These are phyloP conservation scores for Auriscalpium orientale DNA, from an alignment of 768 basidiomycete species.

Conservation along the genomic window DNA sequence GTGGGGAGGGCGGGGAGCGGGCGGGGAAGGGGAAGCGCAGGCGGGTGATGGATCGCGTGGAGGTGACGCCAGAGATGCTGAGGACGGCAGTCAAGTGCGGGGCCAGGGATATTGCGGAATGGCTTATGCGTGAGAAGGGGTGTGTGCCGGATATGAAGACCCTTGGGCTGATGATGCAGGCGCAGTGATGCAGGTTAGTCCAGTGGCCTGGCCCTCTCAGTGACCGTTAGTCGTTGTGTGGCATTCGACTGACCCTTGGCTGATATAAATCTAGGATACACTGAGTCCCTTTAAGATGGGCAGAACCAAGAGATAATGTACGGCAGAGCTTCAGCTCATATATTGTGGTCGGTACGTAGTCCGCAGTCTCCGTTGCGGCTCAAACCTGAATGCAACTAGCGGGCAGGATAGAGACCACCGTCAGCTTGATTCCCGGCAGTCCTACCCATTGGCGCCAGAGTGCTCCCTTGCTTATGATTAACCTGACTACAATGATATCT, in stretches of 20 bases:
- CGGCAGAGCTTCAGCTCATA: too few species aligned
- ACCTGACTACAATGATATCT: too few species aligned
- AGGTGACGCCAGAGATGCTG: constrained; percentile 50
- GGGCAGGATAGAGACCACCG: background rate
- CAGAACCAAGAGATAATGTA: too few species aligned
- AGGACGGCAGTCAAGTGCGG: constrained; percentile 54
- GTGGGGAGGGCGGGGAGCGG: background rate
- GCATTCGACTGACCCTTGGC: too few species aligned
- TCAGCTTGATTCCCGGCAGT: background rate
- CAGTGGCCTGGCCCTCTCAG: too few species aligned
- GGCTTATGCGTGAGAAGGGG: constrained; percentile 62
- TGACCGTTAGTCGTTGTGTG: too few species aligned
- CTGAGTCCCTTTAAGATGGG: too few species aligned
- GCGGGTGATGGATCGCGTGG: constrained; percentile 52
- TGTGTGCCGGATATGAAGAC: constrained; percentile 71
- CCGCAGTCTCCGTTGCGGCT: too few species aligned
- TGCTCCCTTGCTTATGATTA: too few species aligned
- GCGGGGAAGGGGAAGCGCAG: constrained; percentile 37
- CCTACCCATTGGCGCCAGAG: background rate
- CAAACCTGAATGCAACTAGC: background rate
- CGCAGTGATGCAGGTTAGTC: background rate
- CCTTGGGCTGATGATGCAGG: constrained; percentile 18
- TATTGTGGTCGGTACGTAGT: too few species aligned
- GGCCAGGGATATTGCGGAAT: constrained; percentile 65
- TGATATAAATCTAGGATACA: too few species aligned